Percentiles rank a stretch among this genome's conserved stretches.
Evolutionary conservation across 2,329 filamentous ascomycete species (phyloP).

Genomic region (Venturia nashicola): DNA sequence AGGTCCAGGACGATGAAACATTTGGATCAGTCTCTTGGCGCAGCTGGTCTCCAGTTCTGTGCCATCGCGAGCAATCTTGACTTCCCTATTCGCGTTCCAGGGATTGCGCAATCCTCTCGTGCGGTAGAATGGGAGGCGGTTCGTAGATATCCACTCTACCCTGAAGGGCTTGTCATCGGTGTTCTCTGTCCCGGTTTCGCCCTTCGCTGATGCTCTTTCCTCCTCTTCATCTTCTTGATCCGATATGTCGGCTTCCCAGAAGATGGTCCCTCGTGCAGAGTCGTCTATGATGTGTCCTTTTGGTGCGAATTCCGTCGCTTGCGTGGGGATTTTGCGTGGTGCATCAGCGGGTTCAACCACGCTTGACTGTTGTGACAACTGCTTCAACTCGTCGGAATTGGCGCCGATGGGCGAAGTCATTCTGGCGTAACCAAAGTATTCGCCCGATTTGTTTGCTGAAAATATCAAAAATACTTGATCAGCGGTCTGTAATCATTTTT

Average conservation of each 20-base stretch:
- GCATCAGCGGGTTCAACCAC: slow-evolving; percentile 41
- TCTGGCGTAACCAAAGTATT: slow-evolving; percentile 89
- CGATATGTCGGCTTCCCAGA: slow-evolving; percentile 74
- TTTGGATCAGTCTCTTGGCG: slow-evolving; percentile 60
- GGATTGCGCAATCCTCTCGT: slow-evolving; percentile 80
- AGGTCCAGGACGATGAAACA: slow-evolving; percentile 53
- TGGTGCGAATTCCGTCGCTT: slow-evolving; percentile 65
- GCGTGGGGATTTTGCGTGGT: slow-evolving; percentile 68
- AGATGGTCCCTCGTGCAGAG: slow-evolving; percentile 85
- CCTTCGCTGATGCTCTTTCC: slow-evolving; percentile 13
- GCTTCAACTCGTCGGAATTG: slow-evolving; percentile 37
- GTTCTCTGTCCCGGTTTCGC: slow-evolving; percentile 7
- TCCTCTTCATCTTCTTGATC: slow-evolving; percentile 40
- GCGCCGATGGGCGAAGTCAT: slow-evolving; percentile 80
- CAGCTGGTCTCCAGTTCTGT: slow-evolving; percentile 82
- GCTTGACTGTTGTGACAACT: background rate
- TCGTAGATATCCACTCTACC: slow-evolving; percentile 80
- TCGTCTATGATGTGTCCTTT: slow-evolving; percentile 85
- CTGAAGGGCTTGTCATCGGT: slow-evolving; percentile 42
- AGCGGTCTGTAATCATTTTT: slow-evolving; percentile 40
- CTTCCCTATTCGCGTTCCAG: slow-evolving; percentile 89
- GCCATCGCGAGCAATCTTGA: slow-evolving; percentile 91
- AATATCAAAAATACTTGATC: slow-evolving; percentile 88
- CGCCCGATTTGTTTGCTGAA: slow-evolving; percentile 92
- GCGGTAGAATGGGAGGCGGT: slow-evolving; percentile 73